Conservation (phyloP, 2,329 filamentous ascomycete species). For the Rachicladosporium sp. region DNA sequence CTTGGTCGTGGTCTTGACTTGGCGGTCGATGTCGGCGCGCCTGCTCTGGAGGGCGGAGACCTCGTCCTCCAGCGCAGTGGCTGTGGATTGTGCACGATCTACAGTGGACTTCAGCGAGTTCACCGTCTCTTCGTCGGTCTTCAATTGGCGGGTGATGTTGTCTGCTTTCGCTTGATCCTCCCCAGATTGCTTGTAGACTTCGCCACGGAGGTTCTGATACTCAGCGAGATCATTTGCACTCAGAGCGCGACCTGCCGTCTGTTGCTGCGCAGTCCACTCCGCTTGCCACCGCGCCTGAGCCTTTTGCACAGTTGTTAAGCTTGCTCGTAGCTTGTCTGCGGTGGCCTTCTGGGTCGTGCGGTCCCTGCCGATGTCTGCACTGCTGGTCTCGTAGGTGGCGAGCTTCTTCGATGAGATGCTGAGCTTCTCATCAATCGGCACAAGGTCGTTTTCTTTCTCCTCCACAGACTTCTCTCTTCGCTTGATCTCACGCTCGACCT, state of each 20-base stretch:
- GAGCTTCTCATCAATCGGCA: constrained; percentile 89
- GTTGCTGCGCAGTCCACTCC: constrained; percentile 73
- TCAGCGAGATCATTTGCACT: constrained; percentile 79
- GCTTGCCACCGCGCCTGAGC: constrained; percentile 79
- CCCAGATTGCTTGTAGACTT: constrained; percentile 73
- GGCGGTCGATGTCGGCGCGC: constrained; percentile 48
- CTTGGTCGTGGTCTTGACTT: constrained; percentile 50
- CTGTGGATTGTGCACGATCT: constrained; percentile 60
- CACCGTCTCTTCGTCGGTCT: constrained; percentile 82
- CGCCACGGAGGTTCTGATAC: constrained; percentile 71
- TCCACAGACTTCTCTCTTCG: constrained; percentile 78
- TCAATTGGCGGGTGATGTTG: constrained; percentile 75
- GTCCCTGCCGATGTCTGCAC: constrained; percentile 62
- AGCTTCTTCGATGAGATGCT: constrained; percentile 62
- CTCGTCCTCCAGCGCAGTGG: constrained; percentile 63
- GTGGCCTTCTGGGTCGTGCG: constrained; percentile 56
- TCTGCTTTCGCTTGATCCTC: constrained; percentile 72
- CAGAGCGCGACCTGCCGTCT: constrained; percentile 75
- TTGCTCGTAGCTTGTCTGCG: constrained; percentile 64
- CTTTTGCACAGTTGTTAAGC: constrained; percentile 75
- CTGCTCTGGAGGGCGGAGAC: constrained; percentile 56
- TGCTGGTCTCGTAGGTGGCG: constrained; percentile 53
- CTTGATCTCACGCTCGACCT: constrained; percentile 76
- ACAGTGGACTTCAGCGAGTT: constrained; percentile 83
- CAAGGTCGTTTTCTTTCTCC: constrained; percentile 69